Conservation (phyloP, 2,329 filamentous ascomycete genomes). For the Xylaria sp. region DNA sequence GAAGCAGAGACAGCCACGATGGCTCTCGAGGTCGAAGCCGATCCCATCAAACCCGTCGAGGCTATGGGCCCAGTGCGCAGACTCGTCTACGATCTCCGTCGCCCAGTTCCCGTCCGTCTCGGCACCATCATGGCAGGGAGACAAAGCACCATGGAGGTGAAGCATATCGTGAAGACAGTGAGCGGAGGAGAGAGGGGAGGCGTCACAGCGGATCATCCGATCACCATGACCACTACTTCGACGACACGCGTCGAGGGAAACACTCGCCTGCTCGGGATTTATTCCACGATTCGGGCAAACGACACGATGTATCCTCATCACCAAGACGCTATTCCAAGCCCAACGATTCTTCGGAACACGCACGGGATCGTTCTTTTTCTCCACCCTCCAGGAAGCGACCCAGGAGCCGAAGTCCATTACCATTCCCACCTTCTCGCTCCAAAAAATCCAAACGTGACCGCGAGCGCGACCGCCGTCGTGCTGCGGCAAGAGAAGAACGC, state of each 20-base stretch:
- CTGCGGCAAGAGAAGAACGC: slow-evolving; percentile 42
- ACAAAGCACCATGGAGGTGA: slow-evolving; percentile 42
- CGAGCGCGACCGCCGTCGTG: slow-evolving; percentile 47
- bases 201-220: slow-evolving; percentile 55
- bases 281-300: slow-evolving; percentile 44
- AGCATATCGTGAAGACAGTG: slow-evolving; percentile 50
- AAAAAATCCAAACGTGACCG: slow-evolving; percentile 58
- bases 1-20: slow-evolving; percentile 50
- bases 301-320: slow-evolving; percentile 48
- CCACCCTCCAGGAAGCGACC: slow-evolving; percentile 56
- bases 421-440: slow-evolving; percentile 52
- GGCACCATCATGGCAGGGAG: slow-evolving; percentile 43
- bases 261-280: slow-evolving; percentile 40
- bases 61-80: slow-evolving; percentile 39
- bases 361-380: slow-evolving; percentile 51
- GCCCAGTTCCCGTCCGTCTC: slow-evolving; percentile 41
- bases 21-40: slow-evolving; percentile 52
- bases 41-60: slow-evolving; percentile 47
- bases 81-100: slow-evolving; percentile 43
- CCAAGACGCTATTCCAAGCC: slow-evolving; percentile 49
- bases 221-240: slow-evolving; percentile 52
- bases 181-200: slow-evolving; percentile 50
- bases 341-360: slow-evolving; percentile 51
- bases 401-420: slow-evolving; percentile 56
- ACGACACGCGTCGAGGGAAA: slow-evolving; percentile 39